Evolutionary conservation across 345 rosid genomes (phyloP).

Genomic region (Dimocarpus longan): DNA sequence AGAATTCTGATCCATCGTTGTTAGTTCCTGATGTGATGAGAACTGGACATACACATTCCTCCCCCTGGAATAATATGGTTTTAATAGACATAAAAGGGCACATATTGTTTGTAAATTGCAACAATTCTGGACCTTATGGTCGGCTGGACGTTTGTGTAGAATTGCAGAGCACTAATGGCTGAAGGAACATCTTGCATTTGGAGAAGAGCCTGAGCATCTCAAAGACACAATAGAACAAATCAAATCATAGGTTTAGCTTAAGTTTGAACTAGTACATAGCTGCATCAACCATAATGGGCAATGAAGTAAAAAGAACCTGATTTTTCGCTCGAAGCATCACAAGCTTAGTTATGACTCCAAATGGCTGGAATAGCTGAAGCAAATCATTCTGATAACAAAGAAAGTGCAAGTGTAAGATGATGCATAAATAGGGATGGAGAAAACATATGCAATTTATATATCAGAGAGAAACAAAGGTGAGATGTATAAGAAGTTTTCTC

Average conservation of each 20-base stretch:
- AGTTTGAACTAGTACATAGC: conserved; percentile 10
- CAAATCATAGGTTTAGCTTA: not conserved
- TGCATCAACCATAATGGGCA: not conserved
- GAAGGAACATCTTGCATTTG: conserved; percentile 97
- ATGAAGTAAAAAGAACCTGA: conserved; percentile 57
- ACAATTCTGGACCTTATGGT: conserved; percentile 61
- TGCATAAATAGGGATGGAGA: not conserved
- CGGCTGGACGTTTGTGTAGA: conserved; percentile 82
- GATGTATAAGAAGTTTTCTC: too few relatives aligned
- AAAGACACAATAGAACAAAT: conserved; percentile 18
- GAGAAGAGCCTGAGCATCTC: conserved; percentile 74
- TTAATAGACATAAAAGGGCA: not conserved
- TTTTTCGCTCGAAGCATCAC: conserved; percentile 99
- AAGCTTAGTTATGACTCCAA: conserved; percentile 96
- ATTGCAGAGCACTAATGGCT: conserved; percentile 82
- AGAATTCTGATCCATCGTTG: conserved; percentile 88
- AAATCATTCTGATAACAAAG: conserved; percentile 72
- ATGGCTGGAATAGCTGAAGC: conserved; percentile 96
- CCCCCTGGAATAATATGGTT: conserved; percentile 55
- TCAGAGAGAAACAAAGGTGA: not conserved
- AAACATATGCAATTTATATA: not conserved
- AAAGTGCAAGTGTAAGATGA: conserved; percentile 13
- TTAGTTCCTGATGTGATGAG: conserved; percentile 98
- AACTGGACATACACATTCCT: conserved; percentile 96
- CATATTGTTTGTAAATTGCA: not conserved